Base-by-base conservation (phyloP, 768 basidiomycete genomes). In the Boletus rex-veris region DNA sequence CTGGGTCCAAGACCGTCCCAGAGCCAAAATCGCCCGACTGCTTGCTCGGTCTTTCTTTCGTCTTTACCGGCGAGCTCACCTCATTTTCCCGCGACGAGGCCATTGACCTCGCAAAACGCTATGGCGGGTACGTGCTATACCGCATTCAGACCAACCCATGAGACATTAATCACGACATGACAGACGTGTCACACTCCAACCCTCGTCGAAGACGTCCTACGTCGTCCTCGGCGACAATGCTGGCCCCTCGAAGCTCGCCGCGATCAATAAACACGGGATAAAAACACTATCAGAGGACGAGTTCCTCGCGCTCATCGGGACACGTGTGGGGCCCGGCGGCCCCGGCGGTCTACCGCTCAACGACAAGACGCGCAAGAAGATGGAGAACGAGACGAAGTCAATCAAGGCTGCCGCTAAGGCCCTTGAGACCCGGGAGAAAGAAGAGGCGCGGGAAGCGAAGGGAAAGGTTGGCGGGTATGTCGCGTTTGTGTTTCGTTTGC, bases 61-160 rank as follows among this genome's bases (percentile, higher is more conserved):
- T 99, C 19, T 99, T 99, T 59, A 98, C 97, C 0, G 97, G 95
- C 15, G 96, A 99, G 62, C 72, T 98, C 43, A 82, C 79, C 44
- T 88, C 87, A 54, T 84, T 98, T 59, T 85, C 91, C 2, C 80
- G 97, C 36, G 92, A 98, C 3, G 94, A 97, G 60, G 87, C 91
- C 1, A 67, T 77, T 26, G 93, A 96, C 61, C 70, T 96, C 7
- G 96, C 88, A 0, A 98, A 99, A 70, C 90, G 94, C 5, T 93
- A 84, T 65, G 93, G 93, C 62, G 95, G 86, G 95, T 93, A 45
- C 57, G 90, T 76, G 7, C 37, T 3, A 16, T 7, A 16, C 14
- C n/a, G n/a, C 33, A 14, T 35, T 35, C 33, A 35, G 33, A 35
- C 33, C 11, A 0, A 5, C 14, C 33, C 33, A 14, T 14, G 33